Evolutionary conservation across 495 filamentous ascomycete genomes (phyloP).

Genomic region (Penicillium roqueforti): DNA sequence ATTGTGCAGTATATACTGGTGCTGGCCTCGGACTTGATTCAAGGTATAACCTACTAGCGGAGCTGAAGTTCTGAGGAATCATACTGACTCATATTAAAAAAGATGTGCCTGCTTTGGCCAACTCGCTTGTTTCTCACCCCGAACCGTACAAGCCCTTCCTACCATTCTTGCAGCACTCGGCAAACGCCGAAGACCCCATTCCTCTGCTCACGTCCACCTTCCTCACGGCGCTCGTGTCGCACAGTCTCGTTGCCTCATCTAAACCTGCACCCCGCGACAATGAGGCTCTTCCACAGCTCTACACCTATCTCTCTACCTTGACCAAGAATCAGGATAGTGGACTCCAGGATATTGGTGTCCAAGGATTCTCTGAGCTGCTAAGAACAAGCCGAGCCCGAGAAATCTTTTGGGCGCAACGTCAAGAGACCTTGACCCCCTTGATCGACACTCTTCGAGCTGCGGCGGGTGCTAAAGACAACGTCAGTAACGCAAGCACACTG

Average conservation of each 20-base stretch:
- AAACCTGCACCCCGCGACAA: constrained; percentile 56
- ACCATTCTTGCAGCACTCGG: constrained; percentile 76
- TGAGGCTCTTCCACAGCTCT: constrained; percentile 80
- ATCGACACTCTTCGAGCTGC: constrained; percentile 79
- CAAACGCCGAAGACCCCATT: constrained; percentile 77
- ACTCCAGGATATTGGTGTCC: constrained; percentile 91
- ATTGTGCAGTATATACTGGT: constrained; percentile 94
- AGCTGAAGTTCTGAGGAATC: background rate
- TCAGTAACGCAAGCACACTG: constrained; percentile 65
- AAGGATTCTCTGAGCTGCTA: constrained; percentile 83
- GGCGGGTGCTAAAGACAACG: constrained; percentile 64
- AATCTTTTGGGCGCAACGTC: constrained; percentile 82
- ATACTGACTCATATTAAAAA: constrained; percentile 5
- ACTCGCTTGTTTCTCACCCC: constrained; percentile 67
- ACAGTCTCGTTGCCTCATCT: constrained; percentile 54
- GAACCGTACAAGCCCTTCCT: constrained; percentile 82
- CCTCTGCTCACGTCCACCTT: constrained; percentile 87
- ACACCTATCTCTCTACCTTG: constrained; percentile 75
- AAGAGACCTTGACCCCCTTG: constrained; percentile 77
- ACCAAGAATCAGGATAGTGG: constrained; percentile 80
- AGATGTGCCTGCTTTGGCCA: constrained; percentile 76
- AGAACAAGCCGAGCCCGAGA: constrained; percentile 68
- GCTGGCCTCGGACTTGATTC: constrained; percentile 79
- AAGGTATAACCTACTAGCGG: constrained; percentile 50
- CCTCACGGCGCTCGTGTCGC: constrained; percentile 74